Evolutionary conservation across 2,329 filamentous ascomycete species (phyloP).

Genomic region (Colletotrichum sp.): DNA sequence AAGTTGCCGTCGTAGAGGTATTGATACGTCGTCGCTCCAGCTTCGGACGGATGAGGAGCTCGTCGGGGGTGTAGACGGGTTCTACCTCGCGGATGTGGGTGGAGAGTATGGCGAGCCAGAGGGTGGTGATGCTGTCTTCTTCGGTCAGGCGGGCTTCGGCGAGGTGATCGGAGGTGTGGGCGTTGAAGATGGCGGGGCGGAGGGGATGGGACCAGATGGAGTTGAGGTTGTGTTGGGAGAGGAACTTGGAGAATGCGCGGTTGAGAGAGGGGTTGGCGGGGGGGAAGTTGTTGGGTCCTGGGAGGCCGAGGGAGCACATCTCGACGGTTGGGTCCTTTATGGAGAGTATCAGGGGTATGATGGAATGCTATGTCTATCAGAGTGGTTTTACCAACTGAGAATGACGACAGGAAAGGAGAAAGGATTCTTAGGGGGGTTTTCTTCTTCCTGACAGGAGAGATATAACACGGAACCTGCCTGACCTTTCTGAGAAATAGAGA

Average conservation of each 20-base stretch:
- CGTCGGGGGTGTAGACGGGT: background rate
- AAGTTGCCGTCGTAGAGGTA: background rate
- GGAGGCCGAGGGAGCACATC: background rate
- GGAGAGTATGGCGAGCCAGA: background rate
- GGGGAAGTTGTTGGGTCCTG: background rate
- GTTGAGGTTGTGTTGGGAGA: background rate
- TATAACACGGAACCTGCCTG: fast-evolving
- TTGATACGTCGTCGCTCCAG: background rate
- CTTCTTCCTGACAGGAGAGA: fast-evolving
- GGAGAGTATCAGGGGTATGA: background rate
- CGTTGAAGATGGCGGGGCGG: background rate
- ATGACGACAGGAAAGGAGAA: background rate
- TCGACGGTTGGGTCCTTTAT: background rate
- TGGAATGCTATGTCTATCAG: background rate
- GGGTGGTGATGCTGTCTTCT: background rate
- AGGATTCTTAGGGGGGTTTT: background rate
- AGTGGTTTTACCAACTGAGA: background rate
- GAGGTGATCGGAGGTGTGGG: background rate
- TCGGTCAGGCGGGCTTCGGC: background rate
- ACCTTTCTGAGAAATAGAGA: background rate
- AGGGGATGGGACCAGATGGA: background rate
- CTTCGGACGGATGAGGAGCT: background rate
- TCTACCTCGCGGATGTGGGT: background rate
- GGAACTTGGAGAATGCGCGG: background rate
- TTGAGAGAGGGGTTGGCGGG: background rate